Base-by-base conservation (phyloP, 495 filamentous ascomycete genomes). In the Xylaria cubensis region DNA sequence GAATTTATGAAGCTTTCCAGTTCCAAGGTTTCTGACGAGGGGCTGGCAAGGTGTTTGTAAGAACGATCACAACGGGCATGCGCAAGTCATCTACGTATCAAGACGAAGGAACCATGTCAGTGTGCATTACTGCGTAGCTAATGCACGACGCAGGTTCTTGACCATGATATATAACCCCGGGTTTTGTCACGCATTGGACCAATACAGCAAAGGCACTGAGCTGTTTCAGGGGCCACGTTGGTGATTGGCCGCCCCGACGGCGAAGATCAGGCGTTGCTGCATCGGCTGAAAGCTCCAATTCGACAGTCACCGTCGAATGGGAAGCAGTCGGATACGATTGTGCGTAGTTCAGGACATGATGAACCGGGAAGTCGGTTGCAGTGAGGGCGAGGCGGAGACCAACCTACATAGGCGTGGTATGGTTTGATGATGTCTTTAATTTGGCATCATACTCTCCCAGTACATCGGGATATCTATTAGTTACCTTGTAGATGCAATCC, bases 251-350 rank as follows among this genome's bases (percentile, higher is more conserved):
- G 46, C 62, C 62, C 61, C 64, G 61, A 67, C 59, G 65, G 73
- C 51, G 56, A 69, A 72, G 72, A 77, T 75, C 75, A 79, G 77
- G 77, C 77, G 75, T 74, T 70, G 71, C 29, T 77, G 77, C 77
- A 77, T 74, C 75, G 72, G 75, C 64, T 74, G 67, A 77, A 72
- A 70, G 73, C 73, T 70, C 56, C 69, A 48, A 73, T 70, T 67
- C 69, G 69, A 64, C 67, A 34, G 63, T 62, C 68, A 65, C 65
- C 73, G 56, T 73, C 56, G 67, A 73, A 75, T 41, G 42, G 56
- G 58, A 70, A 61, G 71, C 72, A 71, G 36, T 32, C 65, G 15
- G 56, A 70, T 39, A 32, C 46, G 13, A 36, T 36, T 39, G 51
- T 21, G 39, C 41, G 39, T 61, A 39, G 53, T 46, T 62, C 5